These are phyloP conservation scores for Heterobasidion annosum DNA, from an alignment of 1,284 basidiomycete species.

Conservation along the genomic window DNA sequence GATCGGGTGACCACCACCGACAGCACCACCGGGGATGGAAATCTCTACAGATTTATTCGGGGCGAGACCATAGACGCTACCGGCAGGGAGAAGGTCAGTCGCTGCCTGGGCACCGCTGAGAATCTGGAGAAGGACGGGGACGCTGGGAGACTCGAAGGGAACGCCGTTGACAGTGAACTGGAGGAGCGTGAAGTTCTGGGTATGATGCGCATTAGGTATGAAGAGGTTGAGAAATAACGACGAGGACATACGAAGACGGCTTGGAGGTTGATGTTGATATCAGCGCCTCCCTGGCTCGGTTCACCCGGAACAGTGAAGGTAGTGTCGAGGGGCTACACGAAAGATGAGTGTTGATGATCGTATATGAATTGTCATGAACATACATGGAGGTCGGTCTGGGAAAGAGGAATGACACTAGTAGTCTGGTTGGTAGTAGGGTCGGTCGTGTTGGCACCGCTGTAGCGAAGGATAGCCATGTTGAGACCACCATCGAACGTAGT, in stretches of 20 bases:
- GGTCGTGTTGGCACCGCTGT: constrained; percentile 24
- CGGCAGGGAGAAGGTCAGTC: constrained; percentile 19
- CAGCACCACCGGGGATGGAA: constrained; percentile 19
- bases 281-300: constrained; percentile 17
- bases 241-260: constrained; percentile 15
- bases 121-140: constrained; percentile 29
- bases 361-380: neutral
- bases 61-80: constrained; percentile 20
- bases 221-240: neutral
- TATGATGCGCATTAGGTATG: neutral
- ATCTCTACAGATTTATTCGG: constrained; percentile 25
- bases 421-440: constrained; percentile 33
- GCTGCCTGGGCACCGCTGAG: constrained; percentile 21
- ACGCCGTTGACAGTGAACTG: constrained; percentile 19
- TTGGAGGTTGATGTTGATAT: constrained; percentile 18
- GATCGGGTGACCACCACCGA: constrained; percentile 24
- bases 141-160: constrained; percentile 16
- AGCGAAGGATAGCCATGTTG: constrained; percentile 30
- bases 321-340: neutral
- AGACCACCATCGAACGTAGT: constrained; percentile 16
- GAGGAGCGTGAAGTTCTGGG: neutral
- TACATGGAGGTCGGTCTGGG: constrained; percentile 18
- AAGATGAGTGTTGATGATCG: neutral
- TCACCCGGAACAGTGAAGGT: constrained; percentile 14
- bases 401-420: constrained; percentile 11